Evolutionary conservation across 768 basidiomycete genomes (phyloP), one percentile per base, ranked within the genome.

Genomic region (Filobasidium wieringae): DNA sequence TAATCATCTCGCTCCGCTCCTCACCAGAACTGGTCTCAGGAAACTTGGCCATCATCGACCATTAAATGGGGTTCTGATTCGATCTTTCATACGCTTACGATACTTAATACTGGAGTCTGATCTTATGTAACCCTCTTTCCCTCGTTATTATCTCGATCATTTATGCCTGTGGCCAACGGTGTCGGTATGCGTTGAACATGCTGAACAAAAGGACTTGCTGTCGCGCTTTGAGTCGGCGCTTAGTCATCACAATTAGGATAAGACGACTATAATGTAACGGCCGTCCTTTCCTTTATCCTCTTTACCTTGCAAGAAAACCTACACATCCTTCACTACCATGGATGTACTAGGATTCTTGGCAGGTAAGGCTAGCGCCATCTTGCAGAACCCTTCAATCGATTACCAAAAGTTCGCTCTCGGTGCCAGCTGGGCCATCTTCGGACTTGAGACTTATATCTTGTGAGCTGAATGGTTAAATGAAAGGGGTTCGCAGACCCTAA

Each of bases 11-110:
- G 3, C 24, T 11, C 27, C 22, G 15, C 27, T 14, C 7, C 30
- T 31, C 31, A 27, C n/a, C 64, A 81, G 80, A 85, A 65, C 73
- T 90, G 62, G 78, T 91, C 49, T 87, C 87, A 41, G 87, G 88
- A 61, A 88, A 87, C 76, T 75, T 90, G 72, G 84, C 82, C 69
- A 86, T 88, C 82, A 88, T 84, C 67, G 76, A 77, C 67, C 76
- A 77, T 59, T 77, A 74, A 58, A 60, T 30, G 26, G 57, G n/a
- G 15, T 34, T 53, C 24, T 37, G 32, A 26, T 31, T 30, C 3
- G 22, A 22, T n/a, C n/a, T n/a, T n/a, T n/a, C n/a, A n/a, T n/a
- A n/a, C n/a, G n/a, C n/a, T n/a, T n/a, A n/a, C n/a, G n/a, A n/a
- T n/a, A n/a, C n/a, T n/a, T n/a, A n/a, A n/a, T n/a, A n/a, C n/a